Evolutionary conservation across 176 grass and related monocot species (phyloP).

Genomic region (Alopecurus myosuroides): DNA sequence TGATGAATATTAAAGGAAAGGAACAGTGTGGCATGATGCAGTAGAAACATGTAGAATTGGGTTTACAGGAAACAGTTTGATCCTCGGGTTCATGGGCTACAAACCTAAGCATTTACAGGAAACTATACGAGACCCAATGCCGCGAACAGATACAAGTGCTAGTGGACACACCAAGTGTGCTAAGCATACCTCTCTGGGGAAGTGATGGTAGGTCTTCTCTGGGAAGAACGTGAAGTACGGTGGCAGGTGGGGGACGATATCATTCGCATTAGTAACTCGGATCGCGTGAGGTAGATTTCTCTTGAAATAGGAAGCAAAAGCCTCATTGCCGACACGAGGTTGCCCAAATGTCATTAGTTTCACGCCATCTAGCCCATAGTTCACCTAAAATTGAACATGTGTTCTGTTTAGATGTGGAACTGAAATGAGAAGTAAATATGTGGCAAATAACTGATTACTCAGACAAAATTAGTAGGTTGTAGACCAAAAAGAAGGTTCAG

Average conservation of each 20-base stretch:
- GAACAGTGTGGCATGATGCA: neutral
- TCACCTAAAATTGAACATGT: conserved; percentile 45
- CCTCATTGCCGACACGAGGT: conserved; percentile 83
- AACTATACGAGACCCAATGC: too few relatives aligned
- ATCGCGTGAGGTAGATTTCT: conserved; percentile 65
- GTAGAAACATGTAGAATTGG: neutral
- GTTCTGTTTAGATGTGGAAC: neutral
- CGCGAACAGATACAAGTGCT: too few relatives aligned
- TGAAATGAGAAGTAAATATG: neutral
- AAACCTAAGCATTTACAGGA: too few relatives aligned
- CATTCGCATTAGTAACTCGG: conserved; percentile 69
- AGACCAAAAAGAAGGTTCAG: neutral
- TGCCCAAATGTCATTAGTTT: conserved; percentile 83
- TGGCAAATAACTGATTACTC: neutral
- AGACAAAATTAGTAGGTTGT: neutral
- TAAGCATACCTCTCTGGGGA: conserved; percentile 74
- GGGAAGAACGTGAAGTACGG: conserved; percentile 81
- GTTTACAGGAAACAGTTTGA: neutral
- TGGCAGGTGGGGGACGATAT: conserved; percentile 88
- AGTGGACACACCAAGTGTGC: too few relatives aligned
- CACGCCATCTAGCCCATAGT: conserved; percentile 53
- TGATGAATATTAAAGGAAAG: neutral
- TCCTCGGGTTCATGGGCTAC: neutral
- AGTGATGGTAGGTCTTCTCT: conserved; percentile 91
- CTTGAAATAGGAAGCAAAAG: conserved; percentile 78